A percentile compares a stretch with the other conserved stretches of the same genome.
These are phyloP conservation scores for Exophiala phaeomuriformis DNA, from an alignment of 2,329 filamentous ascomycete species.

Conservation along the genomic window DNA sequence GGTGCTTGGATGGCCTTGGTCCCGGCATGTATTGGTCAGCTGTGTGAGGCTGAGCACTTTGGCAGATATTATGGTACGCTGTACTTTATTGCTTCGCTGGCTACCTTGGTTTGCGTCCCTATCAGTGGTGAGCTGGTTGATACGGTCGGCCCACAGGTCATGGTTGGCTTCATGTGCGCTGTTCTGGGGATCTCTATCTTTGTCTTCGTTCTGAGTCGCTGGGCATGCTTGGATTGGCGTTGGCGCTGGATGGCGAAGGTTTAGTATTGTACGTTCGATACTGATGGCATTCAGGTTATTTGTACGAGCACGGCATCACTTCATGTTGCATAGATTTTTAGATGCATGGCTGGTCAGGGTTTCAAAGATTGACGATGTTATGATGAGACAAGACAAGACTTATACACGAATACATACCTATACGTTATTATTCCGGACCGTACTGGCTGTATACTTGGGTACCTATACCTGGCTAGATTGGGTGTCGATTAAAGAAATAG, in stretches of 20 bases:
- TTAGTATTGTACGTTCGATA: slow-evolving; percentile 9
- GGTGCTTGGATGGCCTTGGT: slow-evolving; percentile 38
- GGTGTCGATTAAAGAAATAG: too few relatives aligned
- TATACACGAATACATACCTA: too few relatives aligned
- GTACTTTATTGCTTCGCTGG: slow-evolving; percentile 43
- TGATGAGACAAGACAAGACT: too few relatives aligned
- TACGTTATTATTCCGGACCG: too few relatives aligned
- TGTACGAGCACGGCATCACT: too few relatives aligned
- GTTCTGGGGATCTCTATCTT: slow-evolving; percentile 35
- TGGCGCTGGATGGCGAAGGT: slow-evolving; percentile 36
- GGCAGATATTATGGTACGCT: slow-evolving; percentile 44
- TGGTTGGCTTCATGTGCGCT: slow-evolving; percentile 43
- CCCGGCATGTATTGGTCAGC: slow-evolving; percentile 42
- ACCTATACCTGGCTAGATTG: too few relatives aligned
- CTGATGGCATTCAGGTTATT: too few relatives aligned
- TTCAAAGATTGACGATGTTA: too few relatives aligned
- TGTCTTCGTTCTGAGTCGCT: slow-evolving; percentile 31
- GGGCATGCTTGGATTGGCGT: slow-evolving; percentile 34
- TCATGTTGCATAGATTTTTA: too few relatives aligned
- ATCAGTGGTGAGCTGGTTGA: slow-evolving; percentile 43
- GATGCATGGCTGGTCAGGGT: too few relatives aligned
- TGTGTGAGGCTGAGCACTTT: slow-evolving; percentile 43
- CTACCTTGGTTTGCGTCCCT: slow-evolving; percentile 42
- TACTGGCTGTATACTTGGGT: too few relatives aligned
- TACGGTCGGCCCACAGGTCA: slow-evolving; percentile 38